Percentiles rank a stretch among this genome's conserved stretches.
phyloP scores from a whole-genome alignment of 805 yeast genomes.

The Kluyveromyces dobzhanskii region DNA sequence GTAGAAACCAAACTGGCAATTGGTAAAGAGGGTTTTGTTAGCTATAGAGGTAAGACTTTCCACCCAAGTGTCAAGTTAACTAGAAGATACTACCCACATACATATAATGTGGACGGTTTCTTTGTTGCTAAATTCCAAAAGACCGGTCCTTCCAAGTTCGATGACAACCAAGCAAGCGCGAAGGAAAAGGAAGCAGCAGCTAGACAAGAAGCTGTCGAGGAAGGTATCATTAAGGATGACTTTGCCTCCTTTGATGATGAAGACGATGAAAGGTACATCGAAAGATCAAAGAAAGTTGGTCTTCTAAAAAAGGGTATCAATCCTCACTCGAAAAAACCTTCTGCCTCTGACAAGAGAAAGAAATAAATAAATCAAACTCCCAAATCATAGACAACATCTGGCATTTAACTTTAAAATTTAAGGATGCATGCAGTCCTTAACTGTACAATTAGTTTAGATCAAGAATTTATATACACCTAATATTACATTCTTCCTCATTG shows the following conservation, averaged over 20 bases:
- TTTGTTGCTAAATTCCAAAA: slow-evolving; percentile 94
- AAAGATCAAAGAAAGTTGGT: slow-evolving; percentile 54
- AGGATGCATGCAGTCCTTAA: not conserved
- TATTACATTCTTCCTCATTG: not conserved
- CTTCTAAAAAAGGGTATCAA: slow-evolving; percentile 66
- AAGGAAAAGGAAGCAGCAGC: slow-evolving; percentile 75
- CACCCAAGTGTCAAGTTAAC: slow-evolving; percentile 69
- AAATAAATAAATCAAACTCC: not conserved
- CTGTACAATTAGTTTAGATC: slow-evolving; percentile 1
- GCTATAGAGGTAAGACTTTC: slow-evolving; percentile 88
- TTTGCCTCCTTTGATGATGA: slow-evolving; percentile 74
- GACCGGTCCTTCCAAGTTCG: slow-evolving; percentile 78
- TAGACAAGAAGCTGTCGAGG: slow-evolving; percentile 73
- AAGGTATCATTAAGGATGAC: slow-evolving; percentile 77
- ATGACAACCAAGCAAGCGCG: slow-evolving; percentile 79
- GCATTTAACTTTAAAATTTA: too few species aligned
- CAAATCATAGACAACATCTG: not conserved
- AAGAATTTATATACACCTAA: not conserved
- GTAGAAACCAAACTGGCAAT: slow-evolving; percentile 89
- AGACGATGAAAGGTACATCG: slow-evolving; percentile 67
- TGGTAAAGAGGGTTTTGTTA: slow-evolving; percentile 93
- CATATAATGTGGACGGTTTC: slow-evolving; percentile 97
- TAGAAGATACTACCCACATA: slow-evolving; percentile 96
- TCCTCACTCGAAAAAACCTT: slow-evolving; percentile 36
- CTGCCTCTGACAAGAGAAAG: not conserved